Evolutionary conservation across 1,139 yeast genomes (phyloP).

Genomic region (Candida neerlandica): DNA sequence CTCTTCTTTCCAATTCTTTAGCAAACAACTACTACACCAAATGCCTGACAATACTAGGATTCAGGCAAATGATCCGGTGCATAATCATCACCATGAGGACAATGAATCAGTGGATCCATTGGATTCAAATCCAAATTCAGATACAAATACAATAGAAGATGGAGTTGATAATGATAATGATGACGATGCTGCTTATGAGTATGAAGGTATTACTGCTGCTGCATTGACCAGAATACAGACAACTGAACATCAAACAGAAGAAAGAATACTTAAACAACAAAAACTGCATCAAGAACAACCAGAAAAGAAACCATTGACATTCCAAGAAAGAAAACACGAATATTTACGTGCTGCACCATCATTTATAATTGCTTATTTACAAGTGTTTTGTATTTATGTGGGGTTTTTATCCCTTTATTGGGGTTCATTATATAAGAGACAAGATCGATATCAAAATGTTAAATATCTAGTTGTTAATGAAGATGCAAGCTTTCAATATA

Average conservation of each 20-base stretch:
- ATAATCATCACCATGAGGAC: not conserved
- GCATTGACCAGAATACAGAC: not conserved
- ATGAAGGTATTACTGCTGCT: not conserved
- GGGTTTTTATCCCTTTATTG: conserved; percentile 56
- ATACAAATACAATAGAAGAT: not conserved
- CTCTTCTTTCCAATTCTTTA: no score
- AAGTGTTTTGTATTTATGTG: conserved; percentile 22
- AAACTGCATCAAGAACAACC: not conserved
- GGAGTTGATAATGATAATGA: not conserved
- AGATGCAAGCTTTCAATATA: conserved; percentile 30
- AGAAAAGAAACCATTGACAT: conserved; percentile 6
- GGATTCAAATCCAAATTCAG: not conserved
- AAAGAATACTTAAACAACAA: not conserved
- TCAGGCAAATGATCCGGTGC: no score
- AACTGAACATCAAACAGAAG: not conserved
- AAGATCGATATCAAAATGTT: conserved; percentile 38
- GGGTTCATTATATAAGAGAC: conserved; percentile 57
- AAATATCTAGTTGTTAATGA: conserved; percentile 50
- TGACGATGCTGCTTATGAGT: not conserved
- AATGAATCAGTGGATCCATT: conserved; percentile 6
- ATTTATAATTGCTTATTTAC: conserved; percentile 12
- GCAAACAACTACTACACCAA: no score
- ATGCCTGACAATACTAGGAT: no score
- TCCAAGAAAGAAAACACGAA: conserved; percentile 10
- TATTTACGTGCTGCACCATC: conserved; percentile 10